Conservation (phyloP, 805 yeast genomes). For the Candida golubevii region DNA sequence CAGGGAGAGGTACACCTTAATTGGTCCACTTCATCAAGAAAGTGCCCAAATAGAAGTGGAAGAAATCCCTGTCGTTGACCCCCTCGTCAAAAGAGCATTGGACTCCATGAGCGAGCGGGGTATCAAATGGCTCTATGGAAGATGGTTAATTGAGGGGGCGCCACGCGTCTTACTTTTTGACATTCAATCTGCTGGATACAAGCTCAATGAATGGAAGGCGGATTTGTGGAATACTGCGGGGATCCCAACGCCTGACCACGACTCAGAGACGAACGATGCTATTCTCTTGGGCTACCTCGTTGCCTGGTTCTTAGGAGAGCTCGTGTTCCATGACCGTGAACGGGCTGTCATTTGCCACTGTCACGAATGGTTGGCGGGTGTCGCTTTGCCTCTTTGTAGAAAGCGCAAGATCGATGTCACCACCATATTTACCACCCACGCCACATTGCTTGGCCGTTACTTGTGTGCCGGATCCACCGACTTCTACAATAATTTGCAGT, state of each 20-base stretch:
- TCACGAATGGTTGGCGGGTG: constrained; percentile 98
- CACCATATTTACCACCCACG: constrained; percentile 96
- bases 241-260: constrained; percentile 89
- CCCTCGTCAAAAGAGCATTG: constrained; percentile 55
- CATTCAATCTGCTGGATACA: constrained; percentile 62
- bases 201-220: constrained; percentile 87
- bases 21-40: constrained; percentile 80
- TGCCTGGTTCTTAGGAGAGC: constrained; percentile 96
- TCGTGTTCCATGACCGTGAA: constrained; percentile 75
- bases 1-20: constrained; percentile 74
- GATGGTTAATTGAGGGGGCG: constrained; percentile 98
- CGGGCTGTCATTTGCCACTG: constrained; percentile 91
- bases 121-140: constrained; percentile 76
- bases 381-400: constrained; percentile 87
- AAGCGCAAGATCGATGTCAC: constrained; percentile 90
- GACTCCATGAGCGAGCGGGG: constrained; percentile 82
- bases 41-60: constrained; percentile 82
- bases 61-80: constrained; percentile 56
- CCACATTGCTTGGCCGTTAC: constrained; percentile 90
- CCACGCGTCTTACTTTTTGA: constrained; percentile 91
- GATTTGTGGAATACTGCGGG: constrained; percentile 91
- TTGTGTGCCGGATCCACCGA: constrained; percentile 96
- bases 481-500: constrained; percentile 84
- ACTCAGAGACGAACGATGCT: constrained; percentile 86
- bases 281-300: constrained; percentile 87